phyloP scores from a whole-genome alignment of 1,284 basidiomycete species.

The Xerocomus minutiporus region DNA sequence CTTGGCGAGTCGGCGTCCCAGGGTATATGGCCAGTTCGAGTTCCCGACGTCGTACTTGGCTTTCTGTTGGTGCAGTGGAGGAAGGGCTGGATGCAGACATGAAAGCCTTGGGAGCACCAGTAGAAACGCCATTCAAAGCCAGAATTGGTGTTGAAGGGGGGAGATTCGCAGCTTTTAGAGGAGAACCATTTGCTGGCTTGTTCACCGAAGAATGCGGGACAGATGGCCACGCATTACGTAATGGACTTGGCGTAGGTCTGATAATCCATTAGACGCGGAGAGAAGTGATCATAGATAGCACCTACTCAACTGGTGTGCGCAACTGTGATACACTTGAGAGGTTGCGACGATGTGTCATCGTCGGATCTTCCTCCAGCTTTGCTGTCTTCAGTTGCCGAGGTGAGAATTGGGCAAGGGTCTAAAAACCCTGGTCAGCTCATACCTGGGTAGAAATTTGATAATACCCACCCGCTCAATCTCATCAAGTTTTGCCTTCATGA shows the following conservation, averaged over 20 bases:
- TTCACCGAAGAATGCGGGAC: constrained; percentile 37
- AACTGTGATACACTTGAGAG: constrained; percentile 26
- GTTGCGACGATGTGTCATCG: constrained; percentile 15
- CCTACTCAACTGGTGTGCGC: constrained; percentile 18
- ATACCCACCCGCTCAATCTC: constrained; percentile 64
- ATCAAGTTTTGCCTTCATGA: constrained; percentile 67
- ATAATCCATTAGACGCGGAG: constrained; percentile 12
- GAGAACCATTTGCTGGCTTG: constrained; percentile 10
- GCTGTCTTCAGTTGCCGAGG: constrained; percentile 53
- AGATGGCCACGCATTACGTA: constrained; percentile 43
- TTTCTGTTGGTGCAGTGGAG: constrained; percentile 43
- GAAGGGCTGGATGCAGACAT: constrained; percentile 28
- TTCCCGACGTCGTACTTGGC: constrained; percentile 49
- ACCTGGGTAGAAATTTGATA: constrained; percentile 2
- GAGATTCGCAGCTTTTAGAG: constrained; percentile 16
- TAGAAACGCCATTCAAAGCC: constrained; percentile 64
- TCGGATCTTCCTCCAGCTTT: constrained; percentile 40
- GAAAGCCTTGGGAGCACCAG: constrained; percentile 50
- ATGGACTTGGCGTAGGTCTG: constrained; percentile 12
- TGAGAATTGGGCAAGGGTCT: constrained; percentile 69
- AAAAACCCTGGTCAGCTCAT: constrained; percentile 5
- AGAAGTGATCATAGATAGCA: constrained; percentile 8
- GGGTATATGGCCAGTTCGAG: constrained; percentile 47
- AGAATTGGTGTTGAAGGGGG: constrained; percentile 53
- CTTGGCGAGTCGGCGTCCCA: constrained; percentile 28